phyloP scores from a whole-genome alignment of 2,329 filamentous ascomycete genomes.

The Colletotrichum magnum region DNA sequence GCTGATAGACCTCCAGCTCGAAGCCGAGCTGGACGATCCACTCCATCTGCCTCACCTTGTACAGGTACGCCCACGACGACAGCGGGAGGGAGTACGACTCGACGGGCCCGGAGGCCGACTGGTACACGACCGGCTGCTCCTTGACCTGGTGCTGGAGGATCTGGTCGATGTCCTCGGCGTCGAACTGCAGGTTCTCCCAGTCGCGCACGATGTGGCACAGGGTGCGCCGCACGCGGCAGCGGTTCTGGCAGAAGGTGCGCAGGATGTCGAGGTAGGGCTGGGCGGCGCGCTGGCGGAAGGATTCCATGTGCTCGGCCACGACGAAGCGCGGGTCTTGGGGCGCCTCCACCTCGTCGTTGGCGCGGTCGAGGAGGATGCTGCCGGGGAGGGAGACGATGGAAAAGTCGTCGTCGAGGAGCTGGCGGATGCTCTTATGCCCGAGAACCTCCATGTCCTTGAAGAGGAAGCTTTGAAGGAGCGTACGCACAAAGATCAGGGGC shows the following conservation, averaged over 20 bases:
- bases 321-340: slow-evolving; percentile 81
- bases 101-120: slow-evolving; percentile 55
- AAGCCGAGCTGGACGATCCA: slow-evolving; percentile 93
- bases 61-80: slow-evolving; percentile 89
- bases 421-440: slow-evolving; percentile 76
- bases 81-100: slow-evolving; percentile 79
- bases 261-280: slow-evolving; percentile 87
- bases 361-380: slow-evolving; percentile 78
- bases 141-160: slow-evolving; percentile 73
- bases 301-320: slow-evolving; percentile 81
- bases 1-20: slow-evolving; percentile 90
- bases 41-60: slow-evolving; percentile 91
- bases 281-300: slow-evolving; percentile 71
- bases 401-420: slow-evolving; percentile 87
- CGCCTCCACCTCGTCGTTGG: slow-evolving; percentile 83
- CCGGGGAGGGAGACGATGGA: slow-evolving; percentile 80
- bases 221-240: slow-evolving; percentile 90
- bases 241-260: slow-evolving; percentile 88
- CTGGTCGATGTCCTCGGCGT: slow-evolving; percentile 83
- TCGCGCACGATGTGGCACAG: slow-evolving; percentile 86
- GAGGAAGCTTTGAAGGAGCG: slow-evolving; percentile 82
- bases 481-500: slow-evolving; percentile 86
- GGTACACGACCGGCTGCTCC: slow-evolving; percentile 71
- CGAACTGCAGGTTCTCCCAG: slow-evolving; percentile 87
- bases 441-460: slow-evolving; percentile 80